Evolutionary conservation across 306 rosid species (phyloP).

Genomic region (Crataegus laevigata): DNA sequence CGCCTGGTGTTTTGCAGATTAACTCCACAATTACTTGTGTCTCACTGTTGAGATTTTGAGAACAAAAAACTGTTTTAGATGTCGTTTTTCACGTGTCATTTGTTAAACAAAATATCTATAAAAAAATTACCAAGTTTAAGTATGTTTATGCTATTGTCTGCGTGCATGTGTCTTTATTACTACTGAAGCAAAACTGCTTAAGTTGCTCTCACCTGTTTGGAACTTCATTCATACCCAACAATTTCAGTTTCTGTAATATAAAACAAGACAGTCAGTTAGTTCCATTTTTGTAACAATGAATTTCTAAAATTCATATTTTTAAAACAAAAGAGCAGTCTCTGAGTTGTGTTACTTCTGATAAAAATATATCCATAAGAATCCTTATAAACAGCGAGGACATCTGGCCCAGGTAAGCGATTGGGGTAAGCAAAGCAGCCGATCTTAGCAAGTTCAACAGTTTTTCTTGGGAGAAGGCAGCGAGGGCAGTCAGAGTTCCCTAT

Average conservation of each 20-base stretch:
- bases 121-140: too few species aligned
- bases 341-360: conserved; percentile 35
- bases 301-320: not conserved
- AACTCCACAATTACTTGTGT: not conserved
- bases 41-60: not conserved
- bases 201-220: conserved; percentile 38
- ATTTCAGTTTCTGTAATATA: conserved; percentile 33
- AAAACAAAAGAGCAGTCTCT: not conserved
- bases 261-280: not conserved
- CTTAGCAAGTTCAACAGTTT: conserved; percentile 34
- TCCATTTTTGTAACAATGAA: not conserved
- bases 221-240: conserved; percentile 38
- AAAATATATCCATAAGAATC: conserved; percentile 31
- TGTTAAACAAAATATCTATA: too few species aligned
- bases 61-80: not conserved
- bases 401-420: conserved; percentile 48
- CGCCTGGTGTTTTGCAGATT: not conserved
- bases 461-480: conserved; percentile 50
- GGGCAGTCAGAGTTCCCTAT: conserved; percentile 56
- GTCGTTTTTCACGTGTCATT: not conserved
- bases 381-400: conserved; percentile 37
- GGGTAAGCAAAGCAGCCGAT: conserved; percentile 60
- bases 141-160: not conserved
- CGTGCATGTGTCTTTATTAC: not conserved
- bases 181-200: not conserved